Base-by-base conservation (phyloP, 768 basidiomycete species). In the Paxillus ammoniavirescens region DNA sequence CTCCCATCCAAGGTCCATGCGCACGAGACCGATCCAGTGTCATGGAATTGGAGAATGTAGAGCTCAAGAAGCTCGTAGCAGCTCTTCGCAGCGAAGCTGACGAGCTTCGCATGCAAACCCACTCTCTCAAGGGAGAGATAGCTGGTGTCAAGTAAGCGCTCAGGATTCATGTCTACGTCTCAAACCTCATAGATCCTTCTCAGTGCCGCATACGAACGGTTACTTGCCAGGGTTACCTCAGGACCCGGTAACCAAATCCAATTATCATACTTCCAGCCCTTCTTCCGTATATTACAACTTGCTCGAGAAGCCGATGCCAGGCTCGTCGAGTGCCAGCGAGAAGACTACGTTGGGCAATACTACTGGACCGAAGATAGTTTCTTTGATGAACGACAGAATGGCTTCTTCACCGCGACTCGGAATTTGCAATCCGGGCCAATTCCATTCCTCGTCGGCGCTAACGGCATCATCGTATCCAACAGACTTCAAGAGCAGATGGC, bases 301-400 rank as follows among this genome's bases (percentile, higher is more conserved):
- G 51, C 18, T 12, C 51, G 51, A 12, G 37, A 37, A 12, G 51
- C 51, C 21, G 44, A 52, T 44, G 43, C 43, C 23, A 18, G 38
- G 35, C 51, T 52, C 17, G 26, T 42, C 2, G 17, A 21, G 14
- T 52, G 46, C 17, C 14, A 12, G 26, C 21, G 30, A 15, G 38
- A 47, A 36, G 10, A 52, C 38, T 52, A 52, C 30, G 36, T 41
- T 3, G 51, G 51, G 5, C 51, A 52, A 23, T 52, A 46, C 30
- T 52, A 52, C 45, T 52, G 51, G 51, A 52, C 51, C 21, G 51
- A 52, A 41, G 45, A 47, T 17, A 46, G 44, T 15, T 52, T 52
- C 44, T 26, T 47, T 10, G 45, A 41, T 8, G 51, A 52, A 28
- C 23, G 26, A 9, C 45, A 31, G 14, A 33, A 42, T 31, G 45